phyloP scores from a whole-genome alignment of 2,329 filamentous ascomycete genomes.

The Pyricularia grisea region DNA sequence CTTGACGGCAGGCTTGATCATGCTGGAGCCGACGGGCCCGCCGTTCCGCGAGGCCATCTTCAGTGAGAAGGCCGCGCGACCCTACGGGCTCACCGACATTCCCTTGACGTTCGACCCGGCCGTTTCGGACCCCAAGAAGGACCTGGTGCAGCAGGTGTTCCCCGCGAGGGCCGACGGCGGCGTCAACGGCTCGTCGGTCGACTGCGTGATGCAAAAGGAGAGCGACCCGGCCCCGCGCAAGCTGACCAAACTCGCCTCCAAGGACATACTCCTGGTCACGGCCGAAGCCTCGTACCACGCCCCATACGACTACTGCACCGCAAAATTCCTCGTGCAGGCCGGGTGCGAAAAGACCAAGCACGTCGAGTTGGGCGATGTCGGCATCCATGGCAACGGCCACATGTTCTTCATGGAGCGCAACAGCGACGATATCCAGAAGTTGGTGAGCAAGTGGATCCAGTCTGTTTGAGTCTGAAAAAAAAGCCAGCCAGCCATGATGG shows the following conservation, averaged over 20 bases:
- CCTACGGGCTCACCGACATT: slow-evolving; percentile 13
- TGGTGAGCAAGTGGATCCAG: slow-evolving; percentile 7
- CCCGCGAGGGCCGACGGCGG: slow-evolving; percentile 10
- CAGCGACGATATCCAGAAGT: slow-evolving; percentile 29
- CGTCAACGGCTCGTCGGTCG: slow-evolving; percentile 7
- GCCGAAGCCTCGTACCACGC: slow-evolving; percentile 43
- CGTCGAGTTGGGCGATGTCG: slow-evolving; percentile 30
- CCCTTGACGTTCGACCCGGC: slow-evolving; percentile 33
- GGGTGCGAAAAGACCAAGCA: slow-evolving; percentile 32
- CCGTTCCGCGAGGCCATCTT: slow-evolving; percentile 28
- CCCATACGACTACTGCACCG: slow-evolving; percentile 45
- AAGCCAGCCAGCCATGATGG: too few species aligned
- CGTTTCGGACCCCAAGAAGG: slow-evolving; percentile 18
- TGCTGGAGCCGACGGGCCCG: slow-evolving; percentile 44
- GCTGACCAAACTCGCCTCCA: slow-evolving; percentile 36
- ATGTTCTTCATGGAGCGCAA: slow-evolving; percentile 46
- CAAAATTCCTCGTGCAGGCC: slow-evolving; percentile 40
- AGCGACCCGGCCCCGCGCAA: slow-evolving; percentile 18
- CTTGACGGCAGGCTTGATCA: slow-evolving; percentile 36
- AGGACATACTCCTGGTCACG: slow-evolving; percentile 40
- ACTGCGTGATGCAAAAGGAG: slow-evolving; percentile 8
- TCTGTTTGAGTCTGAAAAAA: not conserved
- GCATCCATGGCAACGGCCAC: slow-evolving; percentile 45
- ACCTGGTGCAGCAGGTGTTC: slow-evolving; percentile 22
- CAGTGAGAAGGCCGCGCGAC: slow-evolving; percentile 19